phyloP scores from a whole-genome alignment of 2,329 filamentous ascomycete species.

The Hymenoscyphus infarciens region DNA sequence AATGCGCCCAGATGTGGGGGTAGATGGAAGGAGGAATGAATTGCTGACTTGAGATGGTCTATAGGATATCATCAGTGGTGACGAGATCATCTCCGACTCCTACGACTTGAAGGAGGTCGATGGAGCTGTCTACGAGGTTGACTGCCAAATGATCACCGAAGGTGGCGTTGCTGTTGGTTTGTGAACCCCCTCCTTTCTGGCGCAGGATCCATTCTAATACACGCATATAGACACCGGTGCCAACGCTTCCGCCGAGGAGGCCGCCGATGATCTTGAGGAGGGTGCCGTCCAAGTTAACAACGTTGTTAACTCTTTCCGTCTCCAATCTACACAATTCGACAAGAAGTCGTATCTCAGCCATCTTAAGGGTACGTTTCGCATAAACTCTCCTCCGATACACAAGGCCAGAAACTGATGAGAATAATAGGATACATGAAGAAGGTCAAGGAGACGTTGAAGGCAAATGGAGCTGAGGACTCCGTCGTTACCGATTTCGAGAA shows the following conservation, averaged over 20 bases:
- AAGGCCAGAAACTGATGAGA: slow-evolving; percentile 16
- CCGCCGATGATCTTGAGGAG: slow-evolving; percentile 72
- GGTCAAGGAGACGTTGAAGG: slow-evolving; percentile 68
- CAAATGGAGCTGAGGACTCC: slow-evolving; percentile 57
- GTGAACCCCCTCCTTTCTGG: slow-evolving; percentile 17
- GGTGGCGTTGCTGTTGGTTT: slow-evolving; percentile 69
- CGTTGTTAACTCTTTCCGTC: slow-evolving; percentile 87
- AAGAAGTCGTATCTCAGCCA: slow-evolving; percentile 83
- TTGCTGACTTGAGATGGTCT: slow-evolving; percentile 15
- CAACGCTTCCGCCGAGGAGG: slow-evolving; percentile 95
- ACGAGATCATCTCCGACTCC: slow-evolving; percentile 97
- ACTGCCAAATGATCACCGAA: slow-evolving; percentile 86
- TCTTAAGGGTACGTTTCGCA: slow-evolving; percentile 68
- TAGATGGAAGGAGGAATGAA: slow-evolving; percentile 8
- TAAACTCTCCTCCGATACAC: background rate
- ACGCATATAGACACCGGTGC: slow-evolving; percentile 70
- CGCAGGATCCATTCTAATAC: slow-evolving; percentile 18
- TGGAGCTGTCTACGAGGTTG: slow-evolving; percentile 79
- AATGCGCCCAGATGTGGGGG: background rate
- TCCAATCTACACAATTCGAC: slow-evolving; percentile 73
- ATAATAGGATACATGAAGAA: slow-evolving; percentile 84
- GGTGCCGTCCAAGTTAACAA: slow-evolving; percentile 76
- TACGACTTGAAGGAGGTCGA: slow-evolving; percentile 80
- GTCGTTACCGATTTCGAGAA: slow-evolving; percentile 76
- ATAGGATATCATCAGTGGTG: slow-evolving; percentile 82